Percentiles rank a stretch among this genome's conserved stretches.
Evolutionary conservation across 805 yeast genomes (phyloP).

Genomic region (Lachancea waltii): DNA sequence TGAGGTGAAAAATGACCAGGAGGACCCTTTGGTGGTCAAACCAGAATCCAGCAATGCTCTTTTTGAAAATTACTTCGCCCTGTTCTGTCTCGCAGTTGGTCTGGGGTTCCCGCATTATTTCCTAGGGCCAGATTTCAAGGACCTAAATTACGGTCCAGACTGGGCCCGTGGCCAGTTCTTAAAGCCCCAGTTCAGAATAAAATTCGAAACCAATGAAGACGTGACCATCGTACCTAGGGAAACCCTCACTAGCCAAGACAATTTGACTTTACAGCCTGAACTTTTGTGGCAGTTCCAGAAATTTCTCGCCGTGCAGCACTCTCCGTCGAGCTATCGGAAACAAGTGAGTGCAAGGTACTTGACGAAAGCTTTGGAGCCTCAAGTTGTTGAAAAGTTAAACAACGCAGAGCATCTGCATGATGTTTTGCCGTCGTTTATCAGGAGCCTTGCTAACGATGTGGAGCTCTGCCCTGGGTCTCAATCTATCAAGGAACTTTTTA

Average conservation of each 20-base stretch:
- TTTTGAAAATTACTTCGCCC: slow-evolving; percentile 27
- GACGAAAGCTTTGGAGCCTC: slow-evolving; percentile 18
- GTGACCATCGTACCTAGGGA: slow-evolving; percentile 10
- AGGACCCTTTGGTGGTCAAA: slow-evolving; percentile 23
- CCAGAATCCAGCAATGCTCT: slow-evolving; percentile 23
- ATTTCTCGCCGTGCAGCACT: slow-evolving; percentile 20
- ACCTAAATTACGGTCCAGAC: slow-evolving; percentile 17
- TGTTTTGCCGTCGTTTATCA: slow-evolving; percentile 25
- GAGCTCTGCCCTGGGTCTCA: slow-evolving; percentile 19
- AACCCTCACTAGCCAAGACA: slow-evolving; percentile 8
- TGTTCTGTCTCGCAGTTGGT: slow-evolving; percentile 23
- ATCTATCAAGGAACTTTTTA: slow-evolving; percentile 16
- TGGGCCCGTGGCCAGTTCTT: slow-evolving; percentile 24
- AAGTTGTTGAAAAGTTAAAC: slow-evolving; percentile 15
- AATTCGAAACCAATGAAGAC: slow-evolving; percentile 3
- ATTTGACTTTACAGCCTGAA: slow-evolving; percentile 18
- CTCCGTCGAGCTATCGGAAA: slow-evolving; percentile 19
- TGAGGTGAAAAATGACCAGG: background rate
- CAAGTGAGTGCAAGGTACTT: slow-evolving; percentile 21
- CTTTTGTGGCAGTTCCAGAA: slow-evolving; percentile 27
- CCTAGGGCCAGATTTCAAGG: slow-evolving; percentile 22
- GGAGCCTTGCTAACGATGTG: slow-evolving; percentile 19
- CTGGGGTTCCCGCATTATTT: slow-evolving; percentile 22
- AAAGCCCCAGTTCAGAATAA: slow-evolving; percentile 12
- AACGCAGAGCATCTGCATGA: slow-evolving; percentile 28